Evolutionary conservation across 306 rosid species (phyloP).

Genomic region (Inga oerstediana): DNA sequence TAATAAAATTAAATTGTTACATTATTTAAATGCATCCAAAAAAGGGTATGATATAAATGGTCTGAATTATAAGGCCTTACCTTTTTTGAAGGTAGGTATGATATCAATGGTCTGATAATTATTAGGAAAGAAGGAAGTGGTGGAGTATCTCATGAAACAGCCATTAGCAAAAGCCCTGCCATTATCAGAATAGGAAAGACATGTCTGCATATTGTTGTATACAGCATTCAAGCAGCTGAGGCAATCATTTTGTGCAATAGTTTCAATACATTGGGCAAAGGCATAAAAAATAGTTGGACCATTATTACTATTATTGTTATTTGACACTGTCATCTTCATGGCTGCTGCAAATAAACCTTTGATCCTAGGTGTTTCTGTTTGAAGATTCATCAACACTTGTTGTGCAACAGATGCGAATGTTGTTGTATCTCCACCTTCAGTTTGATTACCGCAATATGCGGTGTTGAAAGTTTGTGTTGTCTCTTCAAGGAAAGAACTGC

Average conservation of each 20-base stretch:
- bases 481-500: background rate
- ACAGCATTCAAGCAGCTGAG: background rate
- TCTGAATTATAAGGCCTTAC: background rate
- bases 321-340: background rate
- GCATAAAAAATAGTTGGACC: conserved; percentile 33
- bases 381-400: conserved; percentile 36
- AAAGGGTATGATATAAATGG: background rate
- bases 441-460: background rate
- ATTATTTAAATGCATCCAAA: background rate
- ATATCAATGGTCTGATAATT: conserved; percentile 38
- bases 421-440: background rate
- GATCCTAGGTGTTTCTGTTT: conserved; percentile 31
- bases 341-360: background rate
- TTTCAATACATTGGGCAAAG: conserved; percentile 37
- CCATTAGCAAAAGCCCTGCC: conserved; percentile 42
- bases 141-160: conserved; percentile 44
- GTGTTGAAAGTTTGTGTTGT: background rate
- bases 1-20: too few relatives aligned
- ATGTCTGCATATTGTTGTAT: background rate
- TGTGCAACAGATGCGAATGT: background rate
- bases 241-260: background rate
- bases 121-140: conserved; percentile 37
- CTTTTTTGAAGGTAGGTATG: background rate
- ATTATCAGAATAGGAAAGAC: conserved; percentile 29
- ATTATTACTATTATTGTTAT: background rate